Conservation (phyloP, 306 rosid genomes). For the Malus sylvestris region DNA sequence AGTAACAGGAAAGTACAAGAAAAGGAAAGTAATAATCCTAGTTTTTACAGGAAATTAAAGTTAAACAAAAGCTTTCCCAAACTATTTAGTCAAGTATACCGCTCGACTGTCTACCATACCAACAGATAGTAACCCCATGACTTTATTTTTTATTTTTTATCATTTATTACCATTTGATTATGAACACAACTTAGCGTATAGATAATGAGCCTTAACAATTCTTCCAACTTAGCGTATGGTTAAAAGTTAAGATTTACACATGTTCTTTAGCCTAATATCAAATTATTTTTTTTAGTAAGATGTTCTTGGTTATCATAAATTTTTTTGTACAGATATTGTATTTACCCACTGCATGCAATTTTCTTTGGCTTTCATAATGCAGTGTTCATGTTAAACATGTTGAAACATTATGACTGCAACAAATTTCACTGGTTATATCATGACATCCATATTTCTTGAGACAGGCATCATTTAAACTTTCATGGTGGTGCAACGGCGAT, state of each 20-base stretch:
- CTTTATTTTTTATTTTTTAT: background rate
- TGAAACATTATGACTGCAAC: constrained; percentile 5
- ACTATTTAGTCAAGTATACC: background rate
- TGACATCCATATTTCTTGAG: constrained; percentile 10
- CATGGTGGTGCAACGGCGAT: constrained; percentile 87
- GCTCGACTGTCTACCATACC: background rate
- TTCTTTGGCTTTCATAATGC: background rate
- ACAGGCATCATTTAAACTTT: constrained; percentile 88
- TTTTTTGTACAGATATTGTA: background rate
- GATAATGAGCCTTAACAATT: background rate
- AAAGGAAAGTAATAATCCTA: background rate
- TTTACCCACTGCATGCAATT: background rate
- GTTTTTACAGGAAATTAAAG: background rate
- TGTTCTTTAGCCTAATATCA: background rate
- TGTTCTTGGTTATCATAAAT: background rate
- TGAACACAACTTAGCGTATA: background rate
- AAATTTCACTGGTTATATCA: background rate
- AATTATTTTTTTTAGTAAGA: background rate
- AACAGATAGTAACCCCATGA: background rate
- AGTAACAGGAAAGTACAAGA: background rate
- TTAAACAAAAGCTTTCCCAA: background rate
- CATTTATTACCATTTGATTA: background rate
- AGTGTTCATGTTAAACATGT: background rate
- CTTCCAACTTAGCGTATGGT: background rate
- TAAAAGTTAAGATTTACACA: background rate